Conservation (phyloP, 805 yeast species). For the Lachancea meyersii region DNA sequence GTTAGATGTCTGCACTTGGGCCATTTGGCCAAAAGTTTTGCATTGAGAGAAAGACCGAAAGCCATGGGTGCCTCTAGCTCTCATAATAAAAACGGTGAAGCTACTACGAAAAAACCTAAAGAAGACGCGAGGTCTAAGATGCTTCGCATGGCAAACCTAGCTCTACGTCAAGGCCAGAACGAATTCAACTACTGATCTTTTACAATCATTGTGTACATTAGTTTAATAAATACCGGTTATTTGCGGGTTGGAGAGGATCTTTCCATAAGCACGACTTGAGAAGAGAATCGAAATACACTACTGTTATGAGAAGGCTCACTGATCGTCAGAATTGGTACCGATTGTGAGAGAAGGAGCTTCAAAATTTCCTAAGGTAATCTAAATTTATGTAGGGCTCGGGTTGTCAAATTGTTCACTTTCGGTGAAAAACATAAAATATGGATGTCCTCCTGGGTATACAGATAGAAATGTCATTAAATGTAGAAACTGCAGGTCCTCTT, state of each 20-base stretch:
- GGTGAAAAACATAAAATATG: too few species aligned
- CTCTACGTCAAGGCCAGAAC: conserved; percentile 54
- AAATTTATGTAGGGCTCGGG: too few species aligned
- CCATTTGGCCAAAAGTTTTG: conserved; percentile 92
- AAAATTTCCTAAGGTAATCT: too few species aligned
- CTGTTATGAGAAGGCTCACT: too few species aligned
- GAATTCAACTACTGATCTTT: conserved; percentile 56
- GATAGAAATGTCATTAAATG: too few species aligned
- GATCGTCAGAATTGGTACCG: too few species aligned
- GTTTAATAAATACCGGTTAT: neutral
- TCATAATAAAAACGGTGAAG: conserved; percentile 29
- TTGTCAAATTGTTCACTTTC: too few species aligned
- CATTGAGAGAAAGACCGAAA: conserved; percentile 90
- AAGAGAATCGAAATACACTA: too few species aligned
- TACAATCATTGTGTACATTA: neutral
- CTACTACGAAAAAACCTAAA: conserved; percentile 36
- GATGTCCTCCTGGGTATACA: too few species aligned
- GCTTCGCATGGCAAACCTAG: conserved; percentile 68
- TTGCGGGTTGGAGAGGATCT: neutral
- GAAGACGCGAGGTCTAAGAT: conserved; percentile 67
- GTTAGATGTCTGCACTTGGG: conserved; percentile 84
- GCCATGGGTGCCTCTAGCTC: conserved; percentile 39
- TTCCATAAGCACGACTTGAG: too few species aligned
- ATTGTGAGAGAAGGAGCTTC: too few species aligned
- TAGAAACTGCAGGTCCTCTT: too few species aligned